Percentiles rank a stretch among this genome's conserved stretches.
These are phyloP conservation scores for Allantophomopsis lycopodina DNA, from an alignment of 2,329 filamentous ascomycete genomes.

Conservation along the genomic window DNA sequence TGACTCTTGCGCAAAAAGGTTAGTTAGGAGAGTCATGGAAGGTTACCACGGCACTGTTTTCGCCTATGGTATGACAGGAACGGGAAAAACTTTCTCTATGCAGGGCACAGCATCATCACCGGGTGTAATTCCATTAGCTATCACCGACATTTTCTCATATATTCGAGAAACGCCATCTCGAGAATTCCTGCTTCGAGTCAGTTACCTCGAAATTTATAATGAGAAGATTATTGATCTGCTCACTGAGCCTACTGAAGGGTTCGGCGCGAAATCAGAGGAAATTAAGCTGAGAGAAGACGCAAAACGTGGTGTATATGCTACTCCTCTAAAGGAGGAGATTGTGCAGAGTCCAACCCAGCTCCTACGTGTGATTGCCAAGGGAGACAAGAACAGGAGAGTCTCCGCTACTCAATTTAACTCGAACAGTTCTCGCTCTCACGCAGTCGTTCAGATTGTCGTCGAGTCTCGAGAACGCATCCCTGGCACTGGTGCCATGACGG, in stretches of 20 bases:
- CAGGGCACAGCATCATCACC: conserved; percentile 92
- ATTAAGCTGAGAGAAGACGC: conserved; percentile 95
- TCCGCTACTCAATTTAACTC: conserved; percentile 96
- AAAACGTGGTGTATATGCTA: conserved; percentile 93
- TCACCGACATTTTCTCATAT: conserved; percentile 98
- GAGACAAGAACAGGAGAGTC: conserved; percentile 79
- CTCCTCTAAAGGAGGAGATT: conserved; percentile 92
- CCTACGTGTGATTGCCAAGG: conserved; percentile 83
- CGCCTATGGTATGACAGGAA: conserved; percentile 97
- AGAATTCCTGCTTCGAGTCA: conserved; percentile 89
- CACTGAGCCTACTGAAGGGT: conserved; percentile 50
- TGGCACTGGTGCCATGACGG: conserved; percentile 26
- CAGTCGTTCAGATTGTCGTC: conserved; percentile 96
- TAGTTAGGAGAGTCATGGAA: conserved; percentile 96
- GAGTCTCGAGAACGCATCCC: conserved; percentile 83
- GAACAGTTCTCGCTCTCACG: conserved; percentile 92
- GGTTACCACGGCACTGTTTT: conserved; percentile 98
- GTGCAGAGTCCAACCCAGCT: conserved; percentile 96
- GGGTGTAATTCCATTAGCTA: conserved; percentile 91
- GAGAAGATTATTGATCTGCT: conserved; percentile 92
- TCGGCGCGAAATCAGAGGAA: conserved; percentile 61
- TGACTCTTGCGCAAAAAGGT: conserved; percentile 81
- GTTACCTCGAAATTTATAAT: conserved; percentile 98
- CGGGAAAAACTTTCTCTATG: conserved; percentile 99
- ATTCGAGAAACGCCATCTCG: conserved; percentile 92